Evolutionary conservation across 441 rosid species (phyloP).

Genomic region (Dalechampia spathulata): DNA sequence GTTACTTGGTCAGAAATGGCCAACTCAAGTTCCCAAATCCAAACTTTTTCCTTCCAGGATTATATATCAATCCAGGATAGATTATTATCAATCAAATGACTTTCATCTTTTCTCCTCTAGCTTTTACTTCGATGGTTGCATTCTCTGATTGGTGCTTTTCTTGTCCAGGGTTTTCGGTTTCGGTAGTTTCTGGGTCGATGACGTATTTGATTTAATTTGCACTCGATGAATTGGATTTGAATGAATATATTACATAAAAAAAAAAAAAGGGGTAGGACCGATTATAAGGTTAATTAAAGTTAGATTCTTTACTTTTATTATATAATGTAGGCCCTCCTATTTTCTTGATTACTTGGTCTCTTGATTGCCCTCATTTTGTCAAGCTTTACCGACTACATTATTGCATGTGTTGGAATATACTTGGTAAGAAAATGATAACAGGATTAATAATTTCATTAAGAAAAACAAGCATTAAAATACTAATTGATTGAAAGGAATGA

Average conservation of each 20-base stretch:
- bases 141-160: too few relatives aligned
- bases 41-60: neutral
- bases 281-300: too few relatives aligned
- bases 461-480: neutral
- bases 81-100: constrained; percentile 4
- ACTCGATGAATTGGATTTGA: too few relatives aligned
- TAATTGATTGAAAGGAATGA: constrained; percentile 9
- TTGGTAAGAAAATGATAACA: constrained; percentile 2
- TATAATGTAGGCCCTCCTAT: neutral
- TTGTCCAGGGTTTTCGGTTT: neutral
- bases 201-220: too few relatives aligned
- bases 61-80: neutral
- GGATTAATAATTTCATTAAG: constrained; percentile 1
- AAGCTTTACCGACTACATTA: constrained; percentile 7
- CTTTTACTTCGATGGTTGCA: too few relatives aligned
- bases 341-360: neutral
- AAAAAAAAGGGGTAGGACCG: too few relatives aligned
- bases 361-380: constrained; percentile 3
- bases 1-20: neutral
- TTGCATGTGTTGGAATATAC: constrained; percentile 7
- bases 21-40: neutral
- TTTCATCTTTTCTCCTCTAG: too few relatives aligned
- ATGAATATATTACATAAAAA: too few relatives aligned
- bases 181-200: too few relatives aligned
- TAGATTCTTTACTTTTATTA: constrained; percentile 15